These are phyloP conservation scores for Solanum virginianum DNA, from an alignment of 257 asterid genomes.

Conservation along the genomic window DNA sequence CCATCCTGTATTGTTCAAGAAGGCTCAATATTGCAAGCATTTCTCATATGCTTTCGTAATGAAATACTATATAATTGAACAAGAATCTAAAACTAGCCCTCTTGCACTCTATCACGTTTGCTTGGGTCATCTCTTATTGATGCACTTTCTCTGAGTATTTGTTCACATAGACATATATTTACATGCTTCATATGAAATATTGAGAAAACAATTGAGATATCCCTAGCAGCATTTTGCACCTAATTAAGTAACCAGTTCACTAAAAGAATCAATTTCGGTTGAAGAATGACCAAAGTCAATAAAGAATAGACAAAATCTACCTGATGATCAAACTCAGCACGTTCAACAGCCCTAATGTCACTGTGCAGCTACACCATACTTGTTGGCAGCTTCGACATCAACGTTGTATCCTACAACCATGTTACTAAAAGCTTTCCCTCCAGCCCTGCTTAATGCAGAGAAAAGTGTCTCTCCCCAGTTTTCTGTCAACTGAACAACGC, in stretches of 20 bases:
- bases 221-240: not conserved
- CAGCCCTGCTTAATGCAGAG: conserved; percentile 84
- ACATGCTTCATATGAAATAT: no score
- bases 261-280: not conserved
- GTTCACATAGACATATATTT: not conserved
- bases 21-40: conserved; percentile 12
- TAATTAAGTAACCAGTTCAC: not conserved
- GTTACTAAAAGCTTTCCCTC: conserved; percentile 95
- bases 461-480: conserved; percentile 90
- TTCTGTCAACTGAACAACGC: conserved; percentile 58
- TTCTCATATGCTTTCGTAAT: not conserved
- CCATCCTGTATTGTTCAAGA: conserved; percentile 64
- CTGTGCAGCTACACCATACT: conserved; percentile 72
- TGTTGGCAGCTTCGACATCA: conserved; percentile 76
- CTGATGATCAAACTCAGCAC: conserved; percentile 86
- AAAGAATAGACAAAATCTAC: conserved; percentile 12
- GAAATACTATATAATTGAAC: not conserved
- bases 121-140: not conserved
- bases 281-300: not conserved
- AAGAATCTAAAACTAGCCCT: not conserved
- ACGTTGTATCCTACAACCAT: conserved; percentile 98
- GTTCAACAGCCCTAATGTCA: conserved; percentile 71
- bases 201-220: not conserved
- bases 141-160: not conserved
- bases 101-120: not conserved